These are phyloP conservation scores for Kingdonia uniflora DNA, from an alignment of 164 flowering plant species.

Conservation along the genomic window DNA sequence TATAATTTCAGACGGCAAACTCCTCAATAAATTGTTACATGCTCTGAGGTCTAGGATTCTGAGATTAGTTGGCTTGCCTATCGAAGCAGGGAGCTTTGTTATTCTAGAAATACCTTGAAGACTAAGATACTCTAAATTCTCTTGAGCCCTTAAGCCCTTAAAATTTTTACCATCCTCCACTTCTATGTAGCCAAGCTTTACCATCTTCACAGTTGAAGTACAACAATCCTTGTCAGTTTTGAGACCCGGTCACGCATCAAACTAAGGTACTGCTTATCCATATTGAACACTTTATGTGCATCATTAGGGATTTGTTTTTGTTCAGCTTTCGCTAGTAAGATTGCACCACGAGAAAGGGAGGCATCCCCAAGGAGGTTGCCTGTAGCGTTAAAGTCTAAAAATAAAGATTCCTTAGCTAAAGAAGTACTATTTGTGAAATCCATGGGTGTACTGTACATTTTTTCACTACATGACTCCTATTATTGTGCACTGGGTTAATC, in stretches of 20 bases:
- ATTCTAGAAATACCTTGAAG: slow-evolving; percentile 40
- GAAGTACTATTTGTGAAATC: slow-evolving; percentile 12
- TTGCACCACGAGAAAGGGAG: neutral
- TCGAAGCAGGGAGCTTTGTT: slow-evolving; percentile 16
- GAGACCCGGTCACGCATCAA: slow-evolving; percentile 2
- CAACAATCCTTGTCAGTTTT: slow-evolving; percentile 11
- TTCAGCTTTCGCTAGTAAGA: slow-evolving; percentile 1
- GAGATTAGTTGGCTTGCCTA: slow-evolving; percentile 14
- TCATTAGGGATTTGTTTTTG: neutral
- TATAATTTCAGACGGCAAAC: slow-evolving; percentile 14
- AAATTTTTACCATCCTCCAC: slow-evolving; percentile 18
- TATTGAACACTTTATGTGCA: slow-evolving; percentile 17
- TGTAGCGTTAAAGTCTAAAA: too few relatives aligned
- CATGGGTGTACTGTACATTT: slow-evolving; percentile 22
- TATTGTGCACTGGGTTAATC: slow-evolving; percentile 17
- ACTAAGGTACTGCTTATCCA: slow-evolving; percentile 16
- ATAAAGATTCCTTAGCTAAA: too few relatives aligned
- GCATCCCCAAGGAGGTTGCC: neutral
- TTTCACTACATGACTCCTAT: neutral
- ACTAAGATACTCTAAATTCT: slow-evolving; percentile 22
- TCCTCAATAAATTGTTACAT: slow-evolving; percentile 27
- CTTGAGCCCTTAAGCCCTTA: slow-evolving; percentile 6
- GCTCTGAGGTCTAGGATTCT: slow-evolving; percentile 30
- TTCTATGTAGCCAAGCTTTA: slow-evolving; percentile 14
- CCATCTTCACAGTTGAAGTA: slow-evolving; percentile 39